Evolutionary conservation across 495 filamentous ascomycete species (phyloP), one percentile per base, ranked within the genome.

Genomic region (Ramalina intermedia): DNA sequence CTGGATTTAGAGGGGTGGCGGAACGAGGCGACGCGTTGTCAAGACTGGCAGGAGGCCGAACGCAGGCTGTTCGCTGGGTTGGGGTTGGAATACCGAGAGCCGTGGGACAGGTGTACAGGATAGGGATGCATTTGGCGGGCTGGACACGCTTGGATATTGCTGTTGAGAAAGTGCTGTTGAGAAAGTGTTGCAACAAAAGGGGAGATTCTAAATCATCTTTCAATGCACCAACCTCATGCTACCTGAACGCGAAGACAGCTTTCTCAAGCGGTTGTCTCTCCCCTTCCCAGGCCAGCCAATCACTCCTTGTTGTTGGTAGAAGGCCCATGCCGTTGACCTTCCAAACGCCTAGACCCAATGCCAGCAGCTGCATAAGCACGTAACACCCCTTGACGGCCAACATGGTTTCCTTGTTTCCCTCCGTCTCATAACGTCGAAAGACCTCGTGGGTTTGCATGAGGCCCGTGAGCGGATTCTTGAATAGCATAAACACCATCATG

Each of bases 401-500:
- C 49, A 99, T 68, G 52, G 83, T 78, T 8, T 60, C 60, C 58
- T 74, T 72, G 41, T 83, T 93, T n/a, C 73, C 78, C 26, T 88
- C 81, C 27, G 85, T 87, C 64, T 96, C 88, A 66, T 93, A 93
- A 47, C 83, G 79, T 55, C 82, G 72, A 61, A 99, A 99, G 16
- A 81, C 82, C 52, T 76, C 71, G 58, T 86, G 84, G 41, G 87
- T 85, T 43, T 66, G 72, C 40, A 94, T 61, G 40, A 99, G 69
- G 41, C 87, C 91, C 66, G 85, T 78, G 48, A 96, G 78, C 13
- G 91, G 91, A 53, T 83, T 90, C 71, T 95, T 96, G 76, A 99
- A 99, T 40, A 94, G 77, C 85, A 95, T 96, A 56, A 85, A 87
- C 7, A 96, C 88, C 91, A 96, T 96, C 87, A 96, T 95, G 62